A percentile compares a stretch with the other conserved stretches of the same genome.
phyloP scores from a whole-genome alignment of 2,329 filamentous ascomycete species.

The Alternaria burnsii region DNA sequence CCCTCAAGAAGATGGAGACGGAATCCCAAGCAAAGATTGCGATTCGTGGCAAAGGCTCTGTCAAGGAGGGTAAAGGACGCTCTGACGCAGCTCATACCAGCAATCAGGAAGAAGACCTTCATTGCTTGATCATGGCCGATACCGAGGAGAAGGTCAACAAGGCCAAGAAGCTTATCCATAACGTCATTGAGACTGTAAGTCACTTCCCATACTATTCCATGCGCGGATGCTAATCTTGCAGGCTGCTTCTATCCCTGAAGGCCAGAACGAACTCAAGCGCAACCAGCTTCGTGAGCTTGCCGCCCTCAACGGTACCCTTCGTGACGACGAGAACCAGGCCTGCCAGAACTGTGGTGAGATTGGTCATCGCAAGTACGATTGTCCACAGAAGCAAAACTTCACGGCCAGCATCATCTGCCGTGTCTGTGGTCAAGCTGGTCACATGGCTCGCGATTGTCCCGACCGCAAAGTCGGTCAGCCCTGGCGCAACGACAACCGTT shows the following conservation, averaged over 20 bases:
- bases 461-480: slow-evolving; percentile 89
- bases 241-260: slow-evolving; percentile 98
- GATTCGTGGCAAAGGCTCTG: slow-evolving; percentile 98
- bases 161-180: slow-evolving; percentile 97
- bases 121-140: slow-evolving; percentile 99
- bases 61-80: slow-evolving; percentile 99
- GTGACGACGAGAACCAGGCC: slow-evolving; percentile 98
- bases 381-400: slow-evolving; percentile 95
- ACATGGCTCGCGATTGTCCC: slow-evolving; percentile 98
- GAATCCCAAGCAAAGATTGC: slow-evolving; percentile 98
- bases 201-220: background rate
- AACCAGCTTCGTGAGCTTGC: slow-evolving; percentile 98
- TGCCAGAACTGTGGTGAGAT: slow-evolving; percentile 99
- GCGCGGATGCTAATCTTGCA: slow-evolving; percentile 55
- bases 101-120: slow-evolving; percentile 99
- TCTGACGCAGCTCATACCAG: slow-evolving; percentile 99
- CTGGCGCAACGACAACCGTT: slow-evolving; percentile 81
- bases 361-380: slow-evolving; percentile 98
- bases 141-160: slow-evolving; percentile 99
- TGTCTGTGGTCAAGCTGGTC: slow-evolving; percentile 95
- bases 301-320: slow-evolving; percentile 96
- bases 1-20: slow-evolving; percentile 98
- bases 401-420: slow-evolving; percentile 99
- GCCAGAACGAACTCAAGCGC: slow-evolving; percentile 97
- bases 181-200: slow-evolving; percentile 96